Percentiles rank a stretch among this genome's conserved stretches.
Evolutionary conservation across 2,329 filamentous ascomycete genomes (phyloP).

Genomic region (Amphichorda felina): DNA sequence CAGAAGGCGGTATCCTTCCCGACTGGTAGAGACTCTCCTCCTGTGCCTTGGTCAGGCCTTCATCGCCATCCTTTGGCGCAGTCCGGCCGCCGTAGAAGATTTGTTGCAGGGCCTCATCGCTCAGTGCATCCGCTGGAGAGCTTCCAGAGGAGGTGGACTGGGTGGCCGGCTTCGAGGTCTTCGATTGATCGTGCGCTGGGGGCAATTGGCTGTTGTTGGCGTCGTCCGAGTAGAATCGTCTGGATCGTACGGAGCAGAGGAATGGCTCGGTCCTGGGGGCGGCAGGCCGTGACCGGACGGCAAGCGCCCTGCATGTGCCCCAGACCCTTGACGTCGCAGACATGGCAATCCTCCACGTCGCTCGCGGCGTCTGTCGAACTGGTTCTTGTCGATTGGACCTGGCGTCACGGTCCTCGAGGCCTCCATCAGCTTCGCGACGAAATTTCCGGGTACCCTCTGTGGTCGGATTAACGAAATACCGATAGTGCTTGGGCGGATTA

Average conservation of each 20-base stretch:
- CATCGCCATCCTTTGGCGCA: slow-evolving; percentile 14
- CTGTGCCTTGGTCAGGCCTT: slow-evolving; percentile 28
- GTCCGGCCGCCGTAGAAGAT: slow-evolving; percentile 22
- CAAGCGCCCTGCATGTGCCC: slow-evolving; percentile 26
- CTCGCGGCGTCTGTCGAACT: background rate
- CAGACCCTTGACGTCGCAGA: slow-evolving; percentile 41
- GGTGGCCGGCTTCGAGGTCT: background rate
- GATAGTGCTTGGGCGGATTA: background rate
- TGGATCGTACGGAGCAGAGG: slow-evolving; percentile 12
- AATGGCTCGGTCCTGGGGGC: slow-evolving; percentile 8
- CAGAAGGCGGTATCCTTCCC: slow-evolving; percentile 24
- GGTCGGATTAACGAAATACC: background rate
- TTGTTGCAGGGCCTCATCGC: slow-evolving; percentile 23
- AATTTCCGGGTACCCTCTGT: slow-evolving; percentile 2
- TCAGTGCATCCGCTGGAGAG: slow-evolving; percentile 9
- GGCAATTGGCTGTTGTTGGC: slow-evolving; percentile 1
- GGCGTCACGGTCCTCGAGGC: background rate
- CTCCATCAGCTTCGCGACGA: background rate
- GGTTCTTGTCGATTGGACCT: background rate
- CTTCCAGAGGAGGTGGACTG: background rate
- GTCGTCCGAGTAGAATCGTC: slow-evolving; percentile 14
- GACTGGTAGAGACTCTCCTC: slow-evolving; percentile 28
- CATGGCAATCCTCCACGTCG: slow-evolving; percentile 23
- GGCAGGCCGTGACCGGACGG: slow-evolving; percentile 22
- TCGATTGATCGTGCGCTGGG: background rate